Evolutionary conservation across 2,329 filamentous ascomycete genomes (phyloP).

Genomic region (Penicillium palitans): DNA sequence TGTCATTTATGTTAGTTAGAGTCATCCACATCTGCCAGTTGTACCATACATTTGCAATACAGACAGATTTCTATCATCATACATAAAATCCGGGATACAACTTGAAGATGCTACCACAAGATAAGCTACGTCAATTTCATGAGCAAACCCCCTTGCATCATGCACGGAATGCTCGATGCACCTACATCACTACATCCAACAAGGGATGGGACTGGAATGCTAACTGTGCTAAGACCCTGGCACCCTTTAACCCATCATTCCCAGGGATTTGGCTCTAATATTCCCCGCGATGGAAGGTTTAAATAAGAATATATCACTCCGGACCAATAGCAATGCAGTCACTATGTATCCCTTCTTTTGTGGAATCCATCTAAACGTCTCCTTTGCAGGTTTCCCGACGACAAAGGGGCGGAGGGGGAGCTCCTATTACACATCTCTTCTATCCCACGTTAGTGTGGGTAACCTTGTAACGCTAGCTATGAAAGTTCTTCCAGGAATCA

Average conservation of each 20-base stretch:
- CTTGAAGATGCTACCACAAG: background rate
- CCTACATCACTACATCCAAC: background rate
- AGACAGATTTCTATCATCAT: too few relatives aligned
- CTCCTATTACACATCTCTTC: background rate
- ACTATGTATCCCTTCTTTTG: slow-evolving; percentile 2
- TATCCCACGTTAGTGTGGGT: background rate
- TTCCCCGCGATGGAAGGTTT: background rate
- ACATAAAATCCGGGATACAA: background rate
- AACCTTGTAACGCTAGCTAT: slow-evolving; percentile 1
- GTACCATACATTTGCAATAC: too few relatives aligned
- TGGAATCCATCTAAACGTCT: background rate
- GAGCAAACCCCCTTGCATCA: background rate
- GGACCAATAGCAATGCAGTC: background rate
- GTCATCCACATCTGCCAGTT: too few relatives aligned
- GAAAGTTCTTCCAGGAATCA: background rate
- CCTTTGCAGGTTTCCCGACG: background rate
- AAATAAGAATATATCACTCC: background rate
- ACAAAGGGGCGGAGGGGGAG: slow-evolving; percentile 1
- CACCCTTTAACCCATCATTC: slow-evolving; percentile 8
- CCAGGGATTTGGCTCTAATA: background rate
- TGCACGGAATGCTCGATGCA: slow-evolving; percentile 5
- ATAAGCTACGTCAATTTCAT: background rate
- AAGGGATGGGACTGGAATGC: slow-evolving; percentile 8
- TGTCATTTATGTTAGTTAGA: too few relatives aligned
- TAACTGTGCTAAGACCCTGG: background rate